Base-by-base conservation (phyloP, 1,139 yeast genomes). In the Diutina rugosa region DNA sequence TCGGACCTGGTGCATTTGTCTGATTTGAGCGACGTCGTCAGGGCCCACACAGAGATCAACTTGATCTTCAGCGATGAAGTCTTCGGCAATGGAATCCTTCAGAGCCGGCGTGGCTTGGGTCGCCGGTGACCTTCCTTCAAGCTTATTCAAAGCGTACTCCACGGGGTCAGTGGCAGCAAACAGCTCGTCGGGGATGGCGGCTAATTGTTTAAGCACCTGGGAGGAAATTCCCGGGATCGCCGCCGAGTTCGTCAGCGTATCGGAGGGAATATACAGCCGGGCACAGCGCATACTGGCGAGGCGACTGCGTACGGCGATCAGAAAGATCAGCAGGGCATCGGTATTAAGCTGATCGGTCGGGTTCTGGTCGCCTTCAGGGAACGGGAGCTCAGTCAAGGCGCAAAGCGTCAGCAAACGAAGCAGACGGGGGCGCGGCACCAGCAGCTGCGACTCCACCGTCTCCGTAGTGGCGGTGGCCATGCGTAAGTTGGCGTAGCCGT, bases 131-230 rank as follows among this genome's bases (percentile, higher is more conserved):
- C 48, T 38, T 35, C 97, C 97, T 68, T 88, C 95, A 38, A 90
- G 72, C 67, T 87, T 89, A 66, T 77, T 75, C 59, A 90, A 73
- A 0, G 97, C 93, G 56, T 82, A 81, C 57, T 78, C 80, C n/a
- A 90, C 74, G 0, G 96, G 97, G 60, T 73, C 71, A 54, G 67
- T 69, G 35, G 80, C 84, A 47, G 77, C 81, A 54, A 79, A 73
- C 0, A 85, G 74, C 58, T 85, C 91, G 65, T 90, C 96, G 0
- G 96, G 91, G 55, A 90, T 84, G 2, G 86, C 85, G 0, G 93
- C 91, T 56, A 88, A 74, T 63, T 84, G 89, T 55, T 83, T 84
- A 55, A 87, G 79, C 2, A 83, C 85, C 56, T 75, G 75, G 56
- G 76, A 77, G 58, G 86, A 80, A 55, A 85, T 80, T 4, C 90